Percentiles rank a stretch among this genome's conserved stretches.
These are phyloP conservation scores for Leonotis leonurus DNA, from an alignment of 257 asterid genomes.

Conservation along the genomic window DNA sequence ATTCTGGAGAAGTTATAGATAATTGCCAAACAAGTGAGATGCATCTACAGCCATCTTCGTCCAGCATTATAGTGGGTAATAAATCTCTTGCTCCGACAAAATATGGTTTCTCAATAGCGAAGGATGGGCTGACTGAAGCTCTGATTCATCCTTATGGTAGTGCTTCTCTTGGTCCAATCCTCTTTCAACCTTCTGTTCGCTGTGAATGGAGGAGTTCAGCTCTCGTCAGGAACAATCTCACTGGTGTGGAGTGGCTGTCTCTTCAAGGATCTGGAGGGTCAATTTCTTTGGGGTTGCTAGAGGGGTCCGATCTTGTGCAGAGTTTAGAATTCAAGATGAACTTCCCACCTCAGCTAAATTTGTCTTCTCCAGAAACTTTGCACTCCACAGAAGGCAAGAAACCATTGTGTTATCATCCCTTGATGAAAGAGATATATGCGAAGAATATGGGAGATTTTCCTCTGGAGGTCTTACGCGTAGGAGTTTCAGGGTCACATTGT, in stretches of 20 bases:
- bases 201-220: conserved; percentile 90
- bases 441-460: conserved; percentile 83
- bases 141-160: conserved; percentile 51
- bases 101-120: conserved; percentile 78
- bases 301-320: conserved; percentile 47
- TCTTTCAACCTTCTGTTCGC: conserved; percentile 74
- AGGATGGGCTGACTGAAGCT: conserved; percentile 75
- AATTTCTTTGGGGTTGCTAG: conserved; percentile 55
- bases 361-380: conserved; percentile 33
- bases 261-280: conserved; percentile 77
- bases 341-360: conserved; percentile 28
- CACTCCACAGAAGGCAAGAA: conserved; percentile 24
- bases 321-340: conserved; percentile 59
- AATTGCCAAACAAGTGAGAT: conserved; percentile 49
- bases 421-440: conserved; percentile 59
- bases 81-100: conserved; percentile 46
- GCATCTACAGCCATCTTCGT: conserved; percentile 34
- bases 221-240: conserved; percentile 71
- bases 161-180: conserved; percentile 72
- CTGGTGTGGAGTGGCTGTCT: conserved; percentile 87
- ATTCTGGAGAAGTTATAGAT: conserved; percentile 61
- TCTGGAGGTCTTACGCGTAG: conserved; percentile 46
- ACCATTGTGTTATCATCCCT: conserved; percentile 42
- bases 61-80: conserved; percentile 36
- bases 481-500: conserved; percentile 77